Percentiles rank a stretch among this genome's conserved stretches.
Evolutionary conservation across 164 flowering plant genomes (phyloP).

Genomic region (Berberis thunbergii): DNA sequence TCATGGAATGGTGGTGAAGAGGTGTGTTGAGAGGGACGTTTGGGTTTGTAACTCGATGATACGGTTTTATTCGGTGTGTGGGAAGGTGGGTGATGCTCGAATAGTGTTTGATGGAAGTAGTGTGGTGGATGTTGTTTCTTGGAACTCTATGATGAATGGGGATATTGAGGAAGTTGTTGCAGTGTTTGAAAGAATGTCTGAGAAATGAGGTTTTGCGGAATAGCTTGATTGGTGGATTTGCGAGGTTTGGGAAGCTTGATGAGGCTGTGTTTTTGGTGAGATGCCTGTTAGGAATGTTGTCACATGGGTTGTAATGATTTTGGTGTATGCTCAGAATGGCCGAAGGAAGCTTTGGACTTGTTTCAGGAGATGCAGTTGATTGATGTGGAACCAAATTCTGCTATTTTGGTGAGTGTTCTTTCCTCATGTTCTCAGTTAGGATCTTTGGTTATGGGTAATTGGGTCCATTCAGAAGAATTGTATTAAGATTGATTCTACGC

Average conservation of each 20-base stretch:
- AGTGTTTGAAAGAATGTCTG: slow-evolving; percentile 20
- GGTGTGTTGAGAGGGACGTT: slow-evolving; percentile 4
- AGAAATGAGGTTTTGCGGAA: slow-evolving; percentile 26
- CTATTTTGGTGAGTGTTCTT: slow-evolving; percentile 24
- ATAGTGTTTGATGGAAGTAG: slow-evolving; percentile 10
- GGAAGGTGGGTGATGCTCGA: slow-evolving; percentile 7
- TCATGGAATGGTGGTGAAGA: slow-evolving; percentile 14
- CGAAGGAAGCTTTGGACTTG: slow-evolving; percentile 19
- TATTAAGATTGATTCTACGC: slow-evolving; percentile 19
- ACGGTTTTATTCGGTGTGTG: slow-evolving; percentile 16
- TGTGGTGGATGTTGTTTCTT: slow-evolving; percentile 14
- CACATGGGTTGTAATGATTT: slow-evolving; percentile 27
- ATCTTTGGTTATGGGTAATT: slow-evolving; percentile 20
- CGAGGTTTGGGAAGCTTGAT: slow-evolving; percentile 11
- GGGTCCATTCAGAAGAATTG: slow-evolving; percentile 20
- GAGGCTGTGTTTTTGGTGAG: slow-evolving; percentile 19
- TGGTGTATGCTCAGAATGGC: slow-evolving; percentile 23
- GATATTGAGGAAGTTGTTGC: slow-evolving; percentile 13
- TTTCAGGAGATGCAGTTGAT: slow-evolving; percentile 20
- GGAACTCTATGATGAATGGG: slow-evolving; percentile 17
- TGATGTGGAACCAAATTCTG: slow-evolving; percentile 15
- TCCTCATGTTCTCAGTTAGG: slow-evolving; percentile 25
- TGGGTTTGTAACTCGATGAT: slow-evolving; percentile 12
- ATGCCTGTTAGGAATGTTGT: slow-evolving; percentile 21
- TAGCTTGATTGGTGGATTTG: slow-evolving; percentile 19